A percentile compares a stretch with the other conserved stretches of the same genome.
These are phyloP conservation scores for Stachybotrys elegans DNA, from an alignment of 2,329 filamentous ascomycete species.

Conservation along the genomic window DNA sequence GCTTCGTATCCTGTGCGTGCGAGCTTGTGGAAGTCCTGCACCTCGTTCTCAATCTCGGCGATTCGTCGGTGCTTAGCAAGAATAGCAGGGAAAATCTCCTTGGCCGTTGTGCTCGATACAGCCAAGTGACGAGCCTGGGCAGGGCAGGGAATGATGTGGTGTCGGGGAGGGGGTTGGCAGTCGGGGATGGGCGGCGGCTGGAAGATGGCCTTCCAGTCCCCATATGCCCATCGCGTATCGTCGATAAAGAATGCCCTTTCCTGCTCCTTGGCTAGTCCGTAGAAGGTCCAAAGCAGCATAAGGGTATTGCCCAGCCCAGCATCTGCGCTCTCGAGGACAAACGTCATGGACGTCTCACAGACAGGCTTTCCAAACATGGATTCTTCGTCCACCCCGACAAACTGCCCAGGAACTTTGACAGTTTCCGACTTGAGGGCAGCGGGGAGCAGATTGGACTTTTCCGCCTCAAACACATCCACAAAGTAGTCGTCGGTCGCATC, in stretches of 20 bases:
- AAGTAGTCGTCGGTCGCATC: slow-evolving; percentile 64
- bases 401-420: slow-evolving; percentile 34
- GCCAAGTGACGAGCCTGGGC: slow-evolving; percentile 70
- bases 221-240: slow-evolving; percentile 79
- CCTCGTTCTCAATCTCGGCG: slow-evolving; percentile 15
- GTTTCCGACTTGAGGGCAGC: slow-evolving; percentile 26
- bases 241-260: slow-evolving; percentile 77
- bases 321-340: slow-evolving; percentile 66
- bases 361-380: slow-evolving; percentile 43
- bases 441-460: slow-evolving; percentile 58
- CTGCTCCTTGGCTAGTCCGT: slow-evolving; percentile 71
- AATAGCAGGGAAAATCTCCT: slow-evolving; percentile 57
- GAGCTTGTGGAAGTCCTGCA: slow-evolving; percentile 60
- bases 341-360: slow-evolving; percentile 71
- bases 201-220: slow-evolving; percentile 70
- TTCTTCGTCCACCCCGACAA: slow-evolving; percentile 44
- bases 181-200: slow-evolving; percentile 56
- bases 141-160: slow-evolving; percentile 76
- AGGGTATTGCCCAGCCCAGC: slow-evolving; percentile 73
- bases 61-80: slow-evolving; percentile 25
- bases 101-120: slow-evolving; percentile 63
- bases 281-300: slow-evolving; percentile 78
- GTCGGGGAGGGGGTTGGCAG: slow-evolving; percentile 67
- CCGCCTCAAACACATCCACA: slow-evolving; percentile 69
- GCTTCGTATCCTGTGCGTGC: slow-evolving; percentile 66